Percentiles rank a stretch among this genome's conserved stretches.
These are phyloP conservation scores for Avena eriantha DNA, from an alignment of 176 grass and related monocot species.

Conservation along the genomic window DNA sequence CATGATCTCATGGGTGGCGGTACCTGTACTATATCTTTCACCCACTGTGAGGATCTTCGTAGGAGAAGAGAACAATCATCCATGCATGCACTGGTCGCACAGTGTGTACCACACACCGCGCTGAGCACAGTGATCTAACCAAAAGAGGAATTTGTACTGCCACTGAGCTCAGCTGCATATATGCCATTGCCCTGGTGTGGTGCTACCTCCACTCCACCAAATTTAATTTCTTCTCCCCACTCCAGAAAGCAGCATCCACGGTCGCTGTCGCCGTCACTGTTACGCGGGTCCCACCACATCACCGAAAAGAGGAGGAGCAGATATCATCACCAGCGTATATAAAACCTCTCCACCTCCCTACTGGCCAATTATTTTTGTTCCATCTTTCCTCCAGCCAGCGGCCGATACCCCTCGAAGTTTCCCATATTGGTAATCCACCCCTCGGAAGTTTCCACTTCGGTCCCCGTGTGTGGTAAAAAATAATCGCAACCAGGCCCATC, in stretches of 20 bases:
- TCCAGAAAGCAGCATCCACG: no score
- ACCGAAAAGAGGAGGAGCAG: slow-evolving; percentile 21
- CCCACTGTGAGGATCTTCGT: neutral
- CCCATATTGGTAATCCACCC: slow-evolving; percentile 1
- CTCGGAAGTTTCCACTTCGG: slow-evolving; percentile 42
- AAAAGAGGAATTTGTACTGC: slow-evolving; percentile 30
- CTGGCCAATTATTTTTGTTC: slow-evolving; percentile 38
- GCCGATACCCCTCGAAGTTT: neutral
- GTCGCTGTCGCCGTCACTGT: neutral
- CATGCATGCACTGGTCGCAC: neutral
- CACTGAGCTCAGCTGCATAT: slow-evolving; percentile 22
- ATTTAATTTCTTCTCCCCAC: no score
- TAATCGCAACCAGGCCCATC: slow-evolving; percentile 26
- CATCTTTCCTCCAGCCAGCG: neutral
- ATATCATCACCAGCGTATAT: slow-evolving; percentile 33
- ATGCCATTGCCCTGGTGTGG: neutral
- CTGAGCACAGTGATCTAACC: slow-evolving; percentile 7
- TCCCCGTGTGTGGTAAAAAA: slow-evolving; percentile 28
- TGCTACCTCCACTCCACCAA: no score
- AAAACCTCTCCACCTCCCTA: slow-evolving; percentile 39
- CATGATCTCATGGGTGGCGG: slow-evolving; percentile 22
- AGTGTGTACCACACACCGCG: neutral
- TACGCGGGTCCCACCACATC: neutral
- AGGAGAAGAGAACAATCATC: slow-evolving; percentile 5
- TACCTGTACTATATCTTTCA: neutral